These are phyloP conservation scores for Candida incommunis DNA, from an alignment of 805 yeast species.

Conservation along the genomic window DNA sequence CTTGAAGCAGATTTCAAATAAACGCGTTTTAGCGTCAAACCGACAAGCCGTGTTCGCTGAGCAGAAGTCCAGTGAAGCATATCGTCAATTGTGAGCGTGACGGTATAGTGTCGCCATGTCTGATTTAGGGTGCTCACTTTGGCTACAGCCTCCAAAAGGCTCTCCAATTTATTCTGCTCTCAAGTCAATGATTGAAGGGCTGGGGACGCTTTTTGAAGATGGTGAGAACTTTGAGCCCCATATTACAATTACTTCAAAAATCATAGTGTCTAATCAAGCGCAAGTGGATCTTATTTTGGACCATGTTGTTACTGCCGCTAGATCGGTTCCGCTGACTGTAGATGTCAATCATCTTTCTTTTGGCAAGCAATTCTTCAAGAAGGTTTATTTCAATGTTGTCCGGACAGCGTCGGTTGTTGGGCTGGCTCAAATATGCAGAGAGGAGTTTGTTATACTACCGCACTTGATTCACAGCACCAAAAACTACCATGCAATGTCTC, in stretches of 20 bases:
- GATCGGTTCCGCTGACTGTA: constrained; percentile 27
- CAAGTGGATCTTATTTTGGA: constrained; percentile 48
- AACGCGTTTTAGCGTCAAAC: no score
- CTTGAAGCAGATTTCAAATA: no score
- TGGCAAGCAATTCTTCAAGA: constrained; percentile 38
- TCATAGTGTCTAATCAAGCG: constrained; percentile 34
- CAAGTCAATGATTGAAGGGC: constrained; percentile 43
- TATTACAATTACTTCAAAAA: constrained; percentile 55
- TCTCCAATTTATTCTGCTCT: constrained; percentile 42
- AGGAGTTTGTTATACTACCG: constrained; percentile 20
- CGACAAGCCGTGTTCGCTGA: no score
- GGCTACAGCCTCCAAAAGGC: constrained; percentile 58
- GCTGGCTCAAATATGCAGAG: constrained; percentile 30
- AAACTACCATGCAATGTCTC: constrained; percentile 16
- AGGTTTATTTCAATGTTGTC: constrained; percentile 35
- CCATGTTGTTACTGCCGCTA: constrained; percentile 43
- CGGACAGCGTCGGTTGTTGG: constrained; percentile 34
- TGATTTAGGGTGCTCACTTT: constrained; percentile 32
- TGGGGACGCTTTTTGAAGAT: constrained; percentile 58
- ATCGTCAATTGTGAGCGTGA: no score
- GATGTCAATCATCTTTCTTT: constrained; percentile 29
- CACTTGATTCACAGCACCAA: constrained; percentile 8
- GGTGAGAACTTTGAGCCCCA: constrained; percentile 65
- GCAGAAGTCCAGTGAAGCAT: no score
- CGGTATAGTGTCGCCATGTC: no score